These are phyloP conservation scores for Fusarium nurragi DNA, from an alignment of 2,329 filamentous ascomycete genomes.

Conservation along the genomic window DNA sequence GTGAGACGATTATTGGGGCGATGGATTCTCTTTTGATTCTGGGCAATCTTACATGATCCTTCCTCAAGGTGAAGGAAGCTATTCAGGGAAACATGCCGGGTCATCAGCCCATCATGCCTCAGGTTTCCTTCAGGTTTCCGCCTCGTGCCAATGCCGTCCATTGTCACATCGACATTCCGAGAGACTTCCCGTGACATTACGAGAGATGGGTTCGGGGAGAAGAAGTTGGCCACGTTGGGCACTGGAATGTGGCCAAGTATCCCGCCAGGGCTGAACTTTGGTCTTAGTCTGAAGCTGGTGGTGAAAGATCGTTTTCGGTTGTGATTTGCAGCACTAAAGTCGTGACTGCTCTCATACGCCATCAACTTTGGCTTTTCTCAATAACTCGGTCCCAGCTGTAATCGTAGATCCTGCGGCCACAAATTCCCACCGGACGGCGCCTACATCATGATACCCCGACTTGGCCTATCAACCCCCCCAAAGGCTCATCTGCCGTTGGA, in stretches of 20 bases:
- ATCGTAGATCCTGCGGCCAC: conserved; percentile 24
- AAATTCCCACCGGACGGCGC: conserved; percentile 33
- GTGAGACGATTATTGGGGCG: conserved; percentile 39
- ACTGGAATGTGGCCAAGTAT: conserved; percentile 31
- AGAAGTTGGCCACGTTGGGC: not conserved
- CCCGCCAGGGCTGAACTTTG: conserved; percentile 19
- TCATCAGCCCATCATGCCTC: too few relatives aligned
- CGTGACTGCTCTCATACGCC: not conserved
- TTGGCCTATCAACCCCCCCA: not conserved
- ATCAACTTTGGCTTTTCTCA: conserved; percentile 10
- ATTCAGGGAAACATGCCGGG: conserved; percentile 29
- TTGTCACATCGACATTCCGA: not conserved
- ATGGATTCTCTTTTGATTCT: conserved; percentile 15
- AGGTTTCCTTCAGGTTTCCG: too few relatives aligned
- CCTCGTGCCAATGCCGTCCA: too few relatives aligned
- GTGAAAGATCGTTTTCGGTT: not conserved
- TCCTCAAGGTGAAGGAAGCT: conserved; percentile 12
- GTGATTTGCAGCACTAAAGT: not conserved
- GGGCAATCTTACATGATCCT: conserved; percentile 12
- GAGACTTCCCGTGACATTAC: too few relatives aligned
- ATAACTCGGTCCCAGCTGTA: conserved; percentile 28
- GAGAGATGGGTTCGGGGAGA: conserved; percentile 42
- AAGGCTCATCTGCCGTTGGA: too few relatives aligned
- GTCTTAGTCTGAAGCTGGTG: not conserved
- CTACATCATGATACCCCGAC: conserved; percentile 7